These are phyloP conservation scores for Acorus calamus DNA, from an alignment of 106 monocot species.

Conservation along the genomic window DNA sequence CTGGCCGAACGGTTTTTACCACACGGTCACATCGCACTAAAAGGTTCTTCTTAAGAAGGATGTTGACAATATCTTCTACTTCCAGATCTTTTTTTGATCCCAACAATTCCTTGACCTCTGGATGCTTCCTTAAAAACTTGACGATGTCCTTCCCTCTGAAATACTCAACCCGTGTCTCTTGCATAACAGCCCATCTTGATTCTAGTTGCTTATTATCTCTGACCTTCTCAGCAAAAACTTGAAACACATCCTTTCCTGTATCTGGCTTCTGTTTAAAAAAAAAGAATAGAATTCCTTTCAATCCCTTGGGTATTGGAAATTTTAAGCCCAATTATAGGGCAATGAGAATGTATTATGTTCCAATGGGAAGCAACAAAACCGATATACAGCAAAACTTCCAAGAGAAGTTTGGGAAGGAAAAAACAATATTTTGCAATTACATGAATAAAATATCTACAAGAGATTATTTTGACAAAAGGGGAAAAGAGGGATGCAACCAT, in stretches of 20 bases:
- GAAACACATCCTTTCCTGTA: slow-evolving; percentile 64
- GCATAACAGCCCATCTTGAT: slow-evolving; percentile 98
- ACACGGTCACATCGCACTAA: slow-evolving; percentile 89
- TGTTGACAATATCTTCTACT: slow-evolving; percentile 70
- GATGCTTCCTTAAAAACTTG: slow-evolving; percentile 66
- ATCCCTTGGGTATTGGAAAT: too few relatives aligned
- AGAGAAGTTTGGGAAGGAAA: too few relatives aligned
- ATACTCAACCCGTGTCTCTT: slow-evolving; percentile 95
- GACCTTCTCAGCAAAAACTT: slow-evolving; percentile 93
- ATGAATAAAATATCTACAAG: too few relatives aligned
- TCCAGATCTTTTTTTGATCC: slow-evolving; percentile 74
- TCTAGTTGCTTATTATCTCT: slow-evolving; percentile 94
- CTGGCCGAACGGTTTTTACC: slow-evolving; percentile 89
- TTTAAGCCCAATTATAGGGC: too few relatives aligned
- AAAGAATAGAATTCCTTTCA: too few relatives aligned
- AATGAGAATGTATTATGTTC: too few relatives aligned
- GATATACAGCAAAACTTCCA: too few relatives aligned
- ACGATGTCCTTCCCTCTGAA: slow-evolving; percentile 91
- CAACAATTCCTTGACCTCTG: slow-evolving; percentile 65
- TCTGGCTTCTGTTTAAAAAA: slow-evolving; percentile 43
- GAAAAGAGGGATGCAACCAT: too few relatives aligned
- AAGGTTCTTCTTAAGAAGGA: slow-evolving; percentile 62
- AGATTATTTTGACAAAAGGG: too few relatives aligned
- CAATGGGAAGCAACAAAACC: too few relatives aligned
- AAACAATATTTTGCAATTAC: too few relatives aligned